phyloP scores from a whole-genome alignment of 164 flowering plant genomes.

The Berberis vulgaris region DNA sequence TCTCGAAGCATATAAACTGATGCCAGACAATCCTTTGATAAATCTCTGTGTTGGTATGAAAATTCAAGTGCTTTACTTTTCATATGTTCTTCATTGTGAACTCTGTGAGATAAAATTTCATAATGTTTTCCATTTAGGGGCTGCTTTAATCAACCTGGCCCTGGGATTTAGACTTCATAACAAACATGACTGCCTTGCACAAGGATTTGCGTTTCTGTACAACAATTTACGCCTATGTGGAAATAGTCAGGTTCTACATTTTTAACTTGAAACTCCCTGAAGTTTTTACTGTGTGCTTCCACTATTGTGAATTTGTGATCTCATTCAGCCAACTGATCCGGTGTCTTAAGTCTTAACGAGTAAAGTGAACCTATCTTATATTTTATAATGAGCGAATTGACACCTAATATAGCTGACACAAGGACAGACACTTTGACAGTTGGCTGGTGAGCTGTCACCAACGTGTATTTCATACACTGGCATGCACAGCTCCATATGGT shows the following conservation, averaged over 20 bases:
- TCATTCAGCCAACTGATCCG: too few species aligned
- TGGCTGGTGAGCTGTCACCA: too few species aligned
- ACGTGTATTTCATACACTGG: too few species aligned
- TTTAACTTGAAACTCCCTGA: too few species aligned
- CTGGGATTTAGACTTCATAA: slow-evolving; percentile 75
- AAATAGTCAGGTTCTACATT: slow-evolving; percentile 74
- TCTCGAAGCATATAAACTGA: slow-evolving; percentile 65
- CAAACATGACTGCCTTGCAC: slow-evolving; percentile 64
- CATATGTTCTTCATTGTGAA: not conserved
- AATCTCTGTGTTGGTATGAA: slow-evolving; percentile 77
- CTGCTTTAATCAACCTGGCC: slow-evolving; percentile 73
- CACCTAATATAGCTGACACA: too few species aligned
- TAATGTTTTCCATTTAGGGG: slow-evolving; percentile 33
- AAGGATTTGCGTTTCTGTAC: slow-evolving; percentile 78
- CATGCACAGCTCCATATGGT: too few species aligned
- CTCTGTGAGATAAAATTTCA: not conserved
- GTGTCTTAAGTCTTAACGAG: too few species aligned
- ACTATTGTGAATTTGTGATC: too few species aligned
- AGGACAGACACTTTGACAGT: too few species aligned
- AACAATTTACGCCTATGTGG: slow-evolving; percentile 49
- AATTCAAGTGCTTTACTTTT: not conserved
- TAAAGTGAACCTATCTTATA: too few species aligned
- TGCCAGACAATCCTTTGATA: slow-evolving; percentile 77
- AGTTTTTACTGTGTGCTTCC: too few species aligned
- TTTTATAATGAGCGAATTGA: too few species aligned